A percentile compares a stretch with the other conserved stretches of the same genome.
These are phyloP conservation scores for Cutaneotrichosporon sp. DNA, from an alignment of 1,284 basidiomycete genomes.

Conservation along the genomic window DNA sequence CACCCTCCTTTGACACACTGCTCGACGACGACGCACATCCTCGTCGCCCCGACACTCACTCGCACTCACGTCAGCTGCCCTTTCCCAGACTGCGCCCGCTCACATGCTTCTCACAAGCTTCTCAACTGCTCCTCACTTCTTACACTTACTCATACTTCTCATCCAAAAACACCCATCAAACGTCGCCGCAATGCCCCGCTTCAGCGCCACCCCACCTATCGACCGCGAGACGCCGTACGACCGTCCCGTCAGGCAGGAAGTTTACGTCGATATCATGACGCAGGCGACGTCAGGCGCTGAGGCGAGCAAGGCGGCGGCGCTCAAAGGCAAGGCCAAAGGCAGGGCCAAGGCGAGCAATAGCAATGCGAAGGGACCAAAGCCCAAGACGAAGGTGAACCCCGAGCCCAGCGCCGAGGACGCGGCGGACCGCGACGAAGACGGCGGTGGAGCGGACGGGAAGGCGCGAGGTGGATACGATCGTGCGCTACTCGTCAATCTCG, in stretches of 20 bases:
- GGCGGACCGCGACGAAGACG: neutral
- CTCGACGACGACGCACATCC: neutral
- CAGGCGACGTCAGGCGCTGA: no score
- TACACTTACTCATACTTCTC: neutral
- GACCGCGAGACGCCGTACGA: no score
- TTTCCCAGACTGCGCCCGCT: no score
- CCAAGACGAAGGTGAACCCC: neutral
- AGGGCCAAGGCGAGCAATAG: no score
- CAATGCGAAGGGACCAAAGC: neutral
- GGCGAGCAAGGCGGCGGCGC: no score
- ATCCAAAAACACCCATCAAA: neutral
- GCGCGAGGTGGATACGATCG: slow-evolving; percentile 8
- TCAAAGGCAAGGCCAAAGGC: no score
- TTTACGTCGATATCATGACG: no score
- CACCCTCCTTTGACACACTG: no score
- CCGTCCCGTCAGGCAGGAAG: no score
- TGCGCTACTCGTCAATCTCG: slow-evolving; percentile 3
- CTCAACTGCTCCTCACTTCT: neutral
- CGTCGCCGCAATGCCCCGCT: no score
- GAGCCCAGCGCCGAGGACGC: neutral
- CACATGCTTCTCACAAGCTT: neutral
- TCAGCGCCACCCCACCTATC: no score
- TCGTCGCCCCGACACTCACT: neutral
- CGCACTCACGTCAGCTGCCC: neutral
- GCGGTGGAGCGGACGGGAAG: no score